Evolutionary conservation across 257 asterid genomes (phyloP).

Genomic region (Solanum lycopersicoides): DNA sequence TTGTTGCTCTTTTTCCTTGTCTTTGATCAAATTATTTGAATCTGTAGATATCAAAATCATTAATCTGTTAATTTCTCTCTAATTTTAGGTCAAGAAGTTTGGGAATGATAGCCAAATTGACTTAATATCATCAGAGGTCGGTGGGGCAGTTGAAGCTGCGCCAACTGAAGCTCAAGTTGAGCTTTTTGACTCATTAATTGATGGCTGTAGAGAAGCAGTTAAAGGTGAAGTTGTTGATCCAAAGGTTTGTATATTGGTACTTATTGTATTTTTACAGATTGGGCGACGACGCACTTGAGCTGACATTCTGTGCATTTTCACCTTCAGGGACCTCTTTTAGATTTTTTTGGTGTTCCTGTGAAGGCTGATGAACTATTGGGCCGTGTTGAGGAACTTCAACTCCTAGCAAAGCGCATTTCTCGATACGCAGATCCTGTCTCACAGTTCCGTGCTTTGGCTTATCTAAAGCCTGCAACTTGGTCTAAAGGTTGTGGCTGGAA

Average conservation of each 20-base stretch:
- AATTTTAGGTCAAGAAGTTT: slow-evolving; percentile 78
- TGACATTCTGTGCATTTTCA: not conserved
- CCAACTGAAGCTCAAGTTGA: slow-evolving; percentile 89
- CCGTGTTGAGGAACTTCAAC: slow-evolving; percentile 96
- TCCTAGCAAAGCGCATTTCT: slow-evolving; percentile 82
- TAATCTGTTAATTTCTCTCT: not conserved
- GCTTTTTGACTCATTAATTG: slow-evolving; percentile 84
- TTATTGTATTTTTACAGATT: not conserved
- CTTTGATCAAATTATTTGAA: not conserved
- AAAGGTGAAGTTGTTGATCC: slow-evolving; percentile 62
- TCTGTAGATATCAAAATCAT: not conserved
- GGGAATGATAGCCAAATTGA: slow-evolving; percentile 86
- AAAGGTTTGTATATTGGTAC: slow-evolving; percentile 33
- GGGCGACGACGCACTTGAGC: not conserved
- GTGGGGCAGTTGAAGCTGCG: slow-evolving; percentile 92
- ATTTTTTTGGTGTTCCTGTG: slow-evolving; percentile 95
- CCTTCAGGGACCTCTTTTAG: slow-evolving; percentile 84
- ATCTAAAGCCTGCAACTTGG: slow-evolving; percentile 93
- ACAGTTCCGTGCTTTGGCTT: slow-evolving; percentile 78
- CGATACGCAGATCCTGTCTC: slow-evolving; percentile 80
- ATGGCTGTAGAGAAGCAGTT: slow-evolving; percentile 88
- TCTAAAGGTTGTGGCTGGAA: slow-evolving; percentile 99
- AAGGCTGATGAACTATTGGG: slow-evolving; percentile 84
- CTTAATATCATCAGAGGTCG: slow-evolving; percentile 84
- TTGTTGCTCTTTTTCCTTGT: not conserved